phyloP scores from a whole-genome alignment of 257 asterid genomes.

The Ballota nigra region DNA sequence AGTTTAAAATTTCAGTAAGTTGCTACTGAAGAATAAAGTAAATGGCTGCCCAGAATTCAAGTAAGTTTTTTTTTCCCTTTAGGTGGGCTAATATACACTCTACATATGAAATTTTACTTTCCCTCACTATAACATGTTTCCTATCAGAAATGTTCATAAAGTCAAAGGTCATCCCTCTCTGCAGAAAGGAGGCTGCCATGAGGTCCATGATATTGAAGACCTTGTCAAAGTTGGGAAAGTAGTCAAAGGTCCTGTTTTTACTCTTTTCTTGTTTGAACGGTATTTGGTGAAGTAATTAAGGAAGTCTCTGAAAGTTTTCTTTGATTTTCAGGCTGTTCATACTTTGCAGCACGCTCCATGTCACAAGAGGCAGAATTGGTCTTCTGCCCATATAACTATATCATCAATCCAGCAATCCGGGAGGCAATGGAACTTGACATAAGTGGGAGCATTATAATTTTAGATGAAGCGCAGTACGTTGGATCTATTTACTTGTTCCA shows the following conservation, averaged over 20 bases:
- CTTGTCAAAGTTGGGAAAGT: conserved; percentile 90
- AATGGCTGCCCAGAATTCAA: conserved; percentile 74
- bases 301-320: conserved; percentile 29
- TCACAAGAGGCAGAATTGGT: conserved; percentile 84
- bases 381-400: conserved; percentile 93
- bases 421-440: conserved; percentile 90
- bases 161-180: conserved; percentile 90
- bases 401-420: conserved; percentile 77
- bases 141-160: conserved; percentile 70
- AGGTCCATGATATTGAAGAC: conserved; percentile 96
- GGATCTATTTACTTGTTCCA: conserved; percentile 23
- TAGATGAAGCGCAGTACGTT: conserved; percentile 98
- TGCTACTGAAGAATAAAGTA: conserved; percentile 67
- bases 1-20: conserved; percentile 54
- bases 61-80: conserved; percentile 44
- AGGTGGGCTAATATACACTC: background rate
- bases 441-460: conserved; percentile 64
- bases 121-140: conserved; percentile 17
- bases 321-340: conserved; percentile 83
- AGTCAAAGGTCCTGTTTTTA: conserved; percentile 64
- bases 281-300: conserved; percentile 12
- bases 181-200: conserved; percentile 94
- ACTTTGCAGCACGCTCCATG: conserved; percentile 81
- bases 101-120: conserved; percentile 20
- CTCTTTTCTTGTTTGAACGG: conserved; percentile 2